phyloP scores from a whole-genome alignment of 2,329 filamentous ascomycete species.

The Penicillium sp. region DNA sequence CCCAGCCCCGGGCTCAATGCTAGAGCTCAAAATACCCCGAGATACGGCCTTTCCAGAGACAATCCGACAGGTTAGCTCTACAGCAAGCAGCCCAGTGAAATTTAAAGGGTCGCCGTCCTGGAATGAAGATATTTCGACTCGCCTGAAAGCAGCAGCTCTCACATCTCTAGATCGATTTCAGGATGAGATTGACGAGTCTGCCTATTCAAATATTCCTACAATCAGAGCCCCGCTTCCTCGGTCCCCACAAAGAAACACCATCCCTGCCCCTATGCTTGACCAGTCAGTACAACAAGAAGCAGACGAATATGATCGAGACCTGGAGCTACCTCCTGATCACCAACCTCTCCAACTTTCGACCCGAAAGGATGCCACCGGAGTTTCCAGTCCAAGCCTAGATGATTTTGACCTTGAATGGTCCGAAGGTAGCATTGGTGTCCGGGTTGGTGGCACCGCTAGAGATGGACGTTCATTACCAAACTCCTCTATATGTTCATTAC shows the following conservation, averaged over 20 bases:
- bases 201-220: conserved; percentile 62
- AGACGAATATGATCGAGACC: conserved; percentile 69
- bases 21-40: conserved; percentile 65
- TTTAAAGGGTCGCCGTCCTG: conserved; percentile 27
- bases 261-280: conserved; percentile 48
- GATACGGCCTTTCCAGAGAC: conserved; percentile 63
- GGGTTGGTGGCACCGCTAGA: conserved; percentile 80
- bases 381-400: conserved; percentile 61
- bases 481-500: conserved; percentile 77
- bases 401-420: conserved; percentile 84
- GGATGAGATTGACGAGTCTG: conserved; percentile 60
- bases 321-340: conserved; percentile 67
- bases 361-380: conserved; percentile 61
- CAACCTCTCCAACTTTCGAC: conserved; percentile 61
- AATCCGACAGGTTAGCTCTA: conserved; percentile 63
- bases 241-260: conserved; percentile 48
- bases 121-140: conserved; percentile 45
- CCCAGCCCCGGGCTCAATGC: conserved; percentile 53
- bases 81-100: conserved; percentile 41
- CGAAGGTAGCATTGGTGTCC: conserved; percentile 86
- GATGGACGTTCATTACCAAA: conserved; percentile 77
- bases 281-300: conserved; percentile 43
- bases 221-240: conserved; percentile 66
- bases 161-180: conserved; percentile 63
- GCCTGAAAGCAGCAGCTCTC: conserved; percentile 53